These are phyloP conservation scores for Botrytis fabae DNA, from an alignment of 2,329 filamentous ascomycete genomes.

Conservation along the genomic window DNA sequence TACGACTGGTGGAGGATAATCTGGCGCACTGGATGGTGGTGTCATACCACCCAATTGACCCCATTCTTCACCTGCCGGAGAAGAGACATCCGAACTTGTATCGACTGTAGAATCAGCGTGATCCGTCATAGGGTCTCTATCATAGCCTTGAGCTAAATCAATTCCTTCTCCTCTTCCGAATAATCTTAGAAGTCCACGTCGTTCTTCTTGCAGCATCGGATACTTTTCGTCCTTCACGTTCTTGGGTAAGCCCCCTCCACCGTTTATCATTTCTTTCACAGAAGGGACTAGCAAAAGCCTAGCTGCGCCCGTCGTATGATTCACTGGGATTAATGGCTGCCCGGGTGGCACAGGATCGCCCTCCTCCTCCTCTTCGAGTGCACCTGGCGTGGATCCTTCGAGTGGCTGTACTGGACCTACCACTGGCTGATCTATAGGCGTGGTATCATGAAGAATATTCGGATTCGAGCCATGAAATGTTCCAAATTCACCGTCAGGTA, in stretches of 20 bases:
- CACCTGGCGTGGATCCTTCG: slow-evolving; percentile 17
- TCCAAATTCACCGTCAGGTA: background rate
- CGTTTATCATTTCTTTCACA: slow-evolving; percentile 58
- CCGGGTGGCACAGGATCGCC: slow-evolving; percentile 51
- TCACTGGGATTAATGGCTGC: slow-evolving; percentile 71
- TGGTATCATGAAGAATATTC: background rate
- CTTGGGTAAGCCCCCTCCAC: slow-evolving; percentile 50
- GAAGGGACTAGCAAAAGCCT: slow-evolving; percentile 73
- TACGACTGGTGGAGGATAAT: slow-evolving; percentile 10
- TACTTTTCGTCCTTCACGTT: slow-evolving; percentile 63
- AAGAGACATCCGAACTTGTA: slow-evolving; percentile 51
- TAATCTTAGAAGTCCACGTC: slow-evolving; percentile 70
- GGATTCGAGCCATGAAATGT: background rate
- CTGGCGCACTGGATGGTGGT: slow-evolving; percentile 29
- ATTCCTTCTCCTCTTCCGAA: slow-evolving; percentile 78
- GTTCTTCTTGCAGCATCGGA: slow-evolving; percentile 73
- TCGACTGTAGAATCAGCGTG: slow-evolving; percentile 48
- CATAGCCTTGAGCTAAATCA: slow-evolving; percentile 53
- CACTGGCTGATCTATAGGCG: background rate
- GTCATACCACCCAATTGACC: slow-evolving; percentile 53
- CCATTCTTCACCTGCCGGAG: slow-evolving; percentile 56
- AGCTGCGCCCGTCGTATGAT: slow-evolving; percentile 89
- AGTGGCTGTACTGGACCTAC: background rate
- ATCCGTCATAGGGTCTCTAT: slow-evolving; percentile 41
- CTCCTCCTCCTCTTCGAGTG: slow-evolving; percentile 46